Evolutionary conservation across 345 rosid species (phyloP).

Genomic region (Eucalyptus viminalis): DNA sequence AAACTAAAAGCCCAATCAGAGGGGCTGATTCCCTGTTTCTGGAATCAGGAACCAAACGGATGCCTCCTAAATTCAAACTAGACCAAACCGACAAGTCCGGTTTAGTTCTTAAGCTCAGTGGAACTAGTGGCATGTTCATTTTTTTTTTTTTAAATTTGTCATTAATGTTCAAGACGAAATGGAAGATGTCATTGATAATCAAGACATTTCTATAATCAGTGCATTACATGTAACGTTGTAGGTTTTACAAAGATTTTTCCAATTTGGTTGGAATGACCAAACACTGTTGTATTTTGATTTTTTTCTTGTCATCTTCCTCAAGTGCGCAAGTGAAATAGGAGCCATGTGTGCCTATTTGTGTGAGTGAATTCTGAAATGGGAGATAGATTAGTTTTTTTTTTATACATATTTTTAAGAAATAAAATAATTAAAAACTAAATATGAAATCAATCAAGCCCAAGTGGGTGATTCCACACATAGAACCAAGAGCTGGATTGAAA

Average conservation of each 20-base stretch:
- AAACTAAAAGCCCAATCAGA: no score
- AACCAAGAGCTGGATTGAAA: not conserved
- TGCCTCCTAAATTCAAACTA: not conserved
- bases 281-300: not conserved
- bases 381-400: not conserved
- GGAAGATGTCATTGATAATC: not conserved
- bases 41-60: not conserved
- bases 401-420: no score
- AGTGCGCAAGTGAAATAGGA: not conserved
- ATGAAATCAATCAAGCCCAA: not conserved
- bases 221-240: not conserved
- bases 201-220: not conserved
- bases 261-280: not conserved
- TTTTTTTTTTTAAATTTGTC: no score
- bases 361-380: not conserved
- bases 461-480: not conserved
- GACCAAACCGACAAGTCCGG: accelerated
- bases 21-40: not conserved
- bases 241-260: no score
- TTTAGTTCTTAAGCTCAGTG: no score
- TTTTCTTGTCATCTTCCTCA: no score
- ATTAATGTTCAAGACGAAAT: not conserved
- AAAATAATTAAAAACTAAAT: no score
- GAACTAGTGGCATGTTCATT: not conserved
- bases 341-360: no score